Evolutionary conservation across 2,329 filamentous ascomycete genomes (phyloP), one percentile per base, ranked within the genome.

Genomic region (Xylaria digitata): DNA sequence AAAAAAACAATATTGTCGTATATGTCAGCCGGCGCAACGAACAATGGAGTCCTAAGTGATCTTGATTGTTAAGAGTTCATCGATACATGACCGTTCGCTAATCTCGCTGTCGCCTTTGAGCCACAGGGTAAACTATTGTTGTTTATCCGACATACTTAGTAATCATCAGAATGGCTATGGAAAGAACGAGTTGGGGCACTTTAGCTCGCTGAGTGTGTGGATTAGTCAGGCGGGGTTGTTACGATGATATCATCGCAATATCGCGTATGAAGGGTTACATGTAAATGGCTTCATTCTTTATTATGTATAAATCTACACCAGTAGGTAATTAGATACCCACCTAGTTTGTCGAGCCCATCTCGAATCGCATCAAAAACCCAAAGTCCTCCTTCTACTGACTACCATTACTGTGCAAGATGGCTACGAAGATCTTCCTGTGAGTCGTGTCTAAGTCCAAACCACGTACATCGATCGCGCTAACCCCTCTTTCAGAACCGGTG

Each of bases 391-490:
- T 6, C 23, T 2, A 34, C 26, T 53, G 7, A 30, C 19, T 37
- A 37, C 55, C 8, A 46, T 17, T 63, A 43, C 21, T 19, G 8
- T 17, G 17, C 11, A 72, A 61, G 19, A 83, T 83, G 81, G 70
- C 77, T 49, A 71, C 77, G 23, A 83, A 81, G 65, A 75, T 83
- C 23, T 81, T 83, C 59, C 68, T 83, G 81, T 82, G 69, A 78
- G 80, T 55, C 19, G 6, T 17, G 23, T 13, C 19, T 73, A n/a
- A 48, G 23, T 13, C 19, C 73, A n/a, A 48, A 19, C 32, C 30
- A 9, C 30, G 34, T 26, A 8, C 58, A 5, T 45, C n/a, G 56
- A 66, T 13, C 15, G n/a, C 59, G 23, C 37, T 59, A 43, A 67
- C 21, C 61, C 65, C 17, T 43, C 42, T 30, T 26, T 17, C 40